Percentiles rank a stretch among this genome's conserved stretches.
phyloP scores from a whole-genome alignment of 768 basidiomycete genomes.

The Podaxis sp. region DNA sequence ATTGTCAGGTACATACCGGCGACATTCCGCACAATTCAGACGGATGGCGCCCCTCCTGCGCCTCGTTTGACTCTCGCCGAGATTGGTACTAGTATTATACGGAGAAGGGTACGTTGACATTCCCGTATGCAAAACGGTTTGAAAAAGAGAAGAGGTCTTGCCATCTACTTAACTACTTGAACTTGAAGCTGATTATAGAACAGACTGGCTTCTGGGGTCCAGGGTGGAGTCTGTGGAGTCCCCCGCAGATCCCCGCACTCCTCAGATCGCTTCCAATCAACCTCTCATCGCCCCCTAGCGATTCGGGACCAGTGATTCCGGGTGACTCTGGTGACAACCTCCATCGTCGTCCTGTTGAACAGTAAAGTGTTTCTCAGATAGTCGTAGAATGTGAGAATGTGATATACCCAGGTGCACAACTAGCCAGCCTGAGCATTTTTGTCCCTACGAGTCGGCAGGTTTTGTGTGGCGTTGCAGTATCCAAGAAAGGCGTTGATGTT shows the following conservation, averaged over 20 bases:
- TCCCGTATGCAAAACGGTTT: not conserved
- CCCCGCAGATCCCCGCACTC: not conserved
- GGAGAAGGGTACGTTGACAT: not conserved
- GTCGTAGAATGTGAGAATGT: too few species aligned
- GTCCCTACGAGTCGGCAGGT: too few species aligned
- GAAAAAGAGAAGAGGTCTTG: not conserved
- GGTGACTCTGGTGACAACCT: too few species aligned
- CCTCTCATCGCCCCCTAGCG: not conserved
- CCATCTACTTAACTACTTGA: not conserved
- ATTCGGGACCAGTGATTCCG: not conserved
- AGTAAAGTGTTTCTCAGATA: too few species aligned
- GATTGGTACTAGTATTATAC: not conserved
- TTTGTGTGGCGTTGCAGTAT: too few species aligned
- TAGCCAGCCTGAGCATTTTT: too few species aligned
- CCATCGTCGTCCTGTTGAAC: too few species aligned
- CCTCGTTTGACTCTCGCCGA: constrained; percentile 45
- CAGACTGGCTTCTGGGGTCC: not conserved
- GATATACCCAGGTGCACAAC: too few species aligned
- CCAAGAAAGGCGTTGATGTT: too few species aligned
- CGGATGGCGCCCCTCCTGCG: constrained; percentile 71
- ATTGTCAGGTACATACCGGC: constrained; percentile 44
- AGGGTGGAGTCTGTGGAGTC: not conserved
- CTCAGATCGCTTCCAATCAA: not conserved
- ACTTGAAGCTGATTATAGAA: not conserved
- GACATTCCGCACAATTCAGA: constrained; percentile 77